Evolutionary conservation across 495 filamentous ascomycete genomes (phyloP).

Genomic region (Jackrogersella multiformis): DNA sequence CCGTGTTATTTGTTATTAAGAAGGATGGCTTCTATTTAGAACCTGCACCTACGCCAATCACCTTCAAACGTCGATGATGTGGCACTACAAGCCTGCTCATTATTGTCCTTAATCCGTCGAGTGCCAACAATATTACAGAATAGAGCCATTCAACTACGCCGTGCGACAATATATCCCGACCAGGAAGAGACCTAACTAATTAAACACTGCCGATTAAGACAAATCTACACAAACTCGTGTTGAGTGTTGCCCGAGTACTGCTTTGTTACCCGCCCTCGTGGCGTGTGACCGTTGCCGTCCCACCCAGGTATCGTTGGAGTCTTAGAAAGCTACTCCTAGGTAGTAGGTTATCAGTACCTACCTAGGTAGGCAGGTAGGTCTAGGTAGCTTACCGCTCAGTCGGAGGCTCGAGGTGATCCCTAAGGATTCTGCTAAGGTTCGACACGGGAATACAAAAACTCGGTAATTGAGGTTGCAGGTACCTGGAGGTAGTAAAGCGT

Average conservation of each 20-base stretch:
- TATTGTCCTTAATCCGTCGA: constrained; percentile 21
- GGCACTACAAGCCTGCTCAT: constrained; percentile 19
- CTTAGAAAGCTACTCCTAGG: constrained; percentile 13
- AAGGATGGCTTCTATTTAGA: constrained; percentile 11
- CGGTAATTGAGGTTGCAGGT: too few species aligned
- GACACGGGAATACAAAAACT: neutral
- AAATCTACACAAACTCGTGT: constrained; percentile 7
- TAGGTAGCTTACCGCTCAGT: constrained; percentile 24
- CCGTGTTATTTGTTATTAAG: constrained; percentile 5
- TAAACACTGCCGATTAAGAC: constrained; percentile 24
- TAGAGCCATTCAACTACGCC: constrained; percentile 17
- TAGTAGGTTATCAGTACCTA: constrained; percentile 17
- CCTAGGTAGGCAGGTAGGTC: too few species aligned
- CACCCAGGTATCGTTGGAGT: constrained; percentile 10
- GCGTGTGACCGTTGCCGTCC: constrained; percentile 17
- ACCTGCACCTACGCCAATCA: constrained; percentile 24
- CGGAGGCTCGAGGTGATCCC: constrained; percentile 1
- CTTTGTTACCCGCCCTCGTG: constrained; percentile 21
- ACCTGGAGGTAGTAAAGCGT: too few species aligned
- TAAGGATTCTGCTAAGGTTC: neutral
- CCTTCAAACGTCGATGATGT: constrained; percentile 25
- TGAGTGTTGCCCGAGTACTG: constrained; percentile 10
- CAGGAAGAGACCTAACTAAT: constrained; percentile 14
- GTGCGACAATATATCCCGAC: constrained; percentile 30
- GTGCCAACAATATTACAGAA: constrained; percentile 26